Evolutionary conservation across 129 eudicot species (phyloP), one percentile per base, ranked within the genome.

Genomic region (Saussurea involucrata): DNA sequence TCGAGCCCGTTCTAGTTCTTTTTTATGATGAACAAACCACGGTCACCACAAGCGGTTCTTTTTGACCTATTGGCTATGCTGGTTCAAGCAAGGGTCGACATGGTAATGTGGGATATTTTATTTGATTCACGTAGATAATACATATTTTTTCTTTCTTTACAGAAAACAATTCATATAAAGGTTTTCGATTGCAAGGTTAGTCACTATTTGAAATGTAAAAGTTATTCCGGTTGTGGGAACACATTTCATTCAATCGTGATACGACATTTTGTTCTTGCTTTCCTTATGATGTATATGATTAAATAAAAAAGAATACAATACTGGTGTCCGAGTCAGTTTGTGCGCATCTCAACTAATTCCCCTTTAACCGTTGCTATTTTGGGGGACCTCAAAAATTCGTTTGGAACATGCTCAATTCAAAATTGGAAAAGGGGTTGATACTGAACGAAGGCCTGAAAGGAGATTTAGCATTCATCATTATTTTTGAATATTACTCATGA

Each of bases 1-100:
- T 34, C 44, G 33, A 73, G 68, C 77, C 77, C 77, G 55, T 73
- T 73, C 77, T 73, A 73, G 77, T 60, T 32, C 36, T 20, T 58
- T 27, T 58, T 58, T 57, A 21, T 32, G 31, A 57, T 58, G 68
- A 68, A 32, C 33, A 58, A 20, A 58, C 33, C 29, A 55, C 28
- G 24, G 28, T 31, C 3, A 22, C 49, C 20, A 58, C 77, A 29
- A 22, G 8, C 55, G 11, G 7, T 73, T 63, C 13, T 58, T 57
- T 32, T 58, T 73, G 44, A 31, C 60, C 32, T 5, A 37, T 69
- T 31, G 58, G 9, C 17, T 57, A 5, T 1, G 25, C 11, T 20
- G 12, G 32, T 37, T 69, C 33, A 37, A 36, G 73, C 55, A 69
- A 44, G 31, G 58, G 22, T 37, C 58, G 29, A 37, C 58, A 37